Conservation (phyloP, 176 grass and related monocot species). For the Ananas comosus region DNA sequence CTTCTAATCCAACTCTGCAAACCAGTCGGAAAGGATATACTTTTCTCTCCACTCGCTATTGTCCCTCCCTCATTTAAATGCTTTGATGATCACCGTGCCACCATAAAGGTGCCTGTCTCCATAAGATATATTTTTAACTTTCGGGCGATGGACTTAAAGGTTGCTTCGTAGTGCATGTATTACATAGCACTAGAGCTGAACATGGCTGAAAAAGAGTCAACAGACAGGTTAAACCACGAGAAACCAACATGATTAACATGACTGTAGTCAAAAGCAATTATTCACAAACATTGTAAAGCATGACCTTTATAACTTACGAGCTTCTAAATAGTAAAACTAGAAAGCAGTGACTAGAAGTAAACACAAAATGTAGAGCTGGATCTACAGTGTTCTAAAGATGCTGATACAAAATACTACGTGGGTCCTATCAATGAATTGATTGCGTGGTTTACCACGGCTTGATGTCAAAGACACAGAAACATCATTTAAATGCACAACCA, state of each 20-base stretch:
- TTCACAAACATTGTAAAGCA: neutral
- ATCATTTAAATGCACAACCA: neutral
- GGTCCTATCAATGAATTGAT: neutral
- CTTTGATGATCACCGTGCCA: no score
- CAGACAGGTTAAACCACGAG: neutral
- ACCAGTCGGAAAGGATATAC: constrained; percentile 27
- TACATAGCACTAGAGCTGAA: neutral
- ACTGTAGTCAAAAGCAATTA: neutral
- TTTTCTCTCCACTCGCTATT: constrained; percentile 12
- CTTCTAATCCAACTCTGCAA: constrained; percentile 32
- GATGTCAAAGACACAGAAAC: neutral
- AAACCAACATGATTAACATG: neutral
- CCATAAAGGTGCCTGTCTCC: no score
- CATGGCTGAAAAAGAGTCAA: neutral
- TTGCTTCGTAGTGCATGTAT: no score
- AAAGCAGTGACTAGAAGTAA: neutral
- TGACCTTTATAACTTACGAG: no score
- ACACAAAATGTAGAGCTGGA: neutral
- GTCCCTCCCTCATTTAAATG: constrained; percentile 19
- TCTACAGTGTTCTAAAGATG: neutral
- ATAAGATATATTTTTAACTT: no score
- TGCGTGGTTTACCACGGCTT: neutral
- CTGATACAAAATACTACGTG: neutral
- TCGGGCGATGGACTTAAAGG: no score
- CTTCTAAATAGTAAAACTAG: neutral